Evolutionary conservation across 495 filamentous ascomycete species (phyloP).

Genomic region (Immersiella caudata): DNA sequence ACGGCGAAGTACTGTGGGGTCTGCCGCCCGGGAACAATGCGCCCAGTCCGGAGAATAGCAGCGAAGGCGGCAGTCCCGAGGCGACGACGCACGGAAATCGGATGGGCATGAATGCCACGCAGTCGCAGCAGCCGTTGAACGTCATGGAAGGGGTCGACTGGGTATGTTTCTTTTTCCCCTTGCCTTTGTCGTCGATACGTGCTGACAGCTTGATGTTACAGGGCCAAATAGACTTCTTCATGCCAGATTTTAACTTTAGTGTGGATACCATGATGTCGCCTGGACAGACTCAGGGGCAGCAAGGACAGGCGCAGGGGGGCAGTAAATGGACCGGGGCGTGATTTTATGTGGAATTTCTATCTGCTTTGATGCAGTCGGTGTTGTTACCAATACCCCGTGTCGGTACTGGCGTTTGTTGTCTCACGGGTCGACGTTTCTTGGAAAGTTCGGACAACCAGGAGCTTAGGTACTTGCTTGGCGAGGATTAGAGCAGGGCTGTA

Average conservation of each 20-base stretch:
- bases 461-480: too few species aligned
- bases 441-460: too few species aligned
- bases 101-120: not conserved
- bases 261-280: not conserved
- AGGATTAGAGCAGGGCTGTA: too few species aligned
- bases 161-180: not conserved
- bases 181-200: not conserved
- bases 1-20: constrained; percentile 50
- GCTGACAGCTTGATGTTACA: not conserved
- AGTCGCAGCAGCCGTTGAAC: not conserved
- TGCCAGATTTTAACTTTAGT: constrained; percentile 13
- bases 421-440: too few species aligned
- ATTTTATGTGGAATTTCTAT: too few species aligned
- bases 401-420: too few species aligned
- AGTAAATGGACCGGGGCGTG: not conserved
- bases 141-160: not conserved
- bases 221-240: constrained; percentile 13
- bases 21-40: constrained; percentile 27
- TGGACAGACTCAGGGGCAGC: not conserved
- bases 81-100: not conserved
- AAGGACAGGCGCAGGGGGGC: not conserved
- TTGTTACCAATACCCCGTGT: too few species aligned
- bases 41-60: not conserved
- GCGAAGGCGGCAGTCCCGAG: constrained; percentile 6
- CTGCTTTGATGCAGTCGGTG: too few species aligned